Percentiles rank a stretch among this genome's conserved stretches.
These are phyloP conservation scores for Fusarium bactridioides DNA, from an alignment of 2,329 filamentous ascomycete genomes.

Conservation along the genomic window DNA sequence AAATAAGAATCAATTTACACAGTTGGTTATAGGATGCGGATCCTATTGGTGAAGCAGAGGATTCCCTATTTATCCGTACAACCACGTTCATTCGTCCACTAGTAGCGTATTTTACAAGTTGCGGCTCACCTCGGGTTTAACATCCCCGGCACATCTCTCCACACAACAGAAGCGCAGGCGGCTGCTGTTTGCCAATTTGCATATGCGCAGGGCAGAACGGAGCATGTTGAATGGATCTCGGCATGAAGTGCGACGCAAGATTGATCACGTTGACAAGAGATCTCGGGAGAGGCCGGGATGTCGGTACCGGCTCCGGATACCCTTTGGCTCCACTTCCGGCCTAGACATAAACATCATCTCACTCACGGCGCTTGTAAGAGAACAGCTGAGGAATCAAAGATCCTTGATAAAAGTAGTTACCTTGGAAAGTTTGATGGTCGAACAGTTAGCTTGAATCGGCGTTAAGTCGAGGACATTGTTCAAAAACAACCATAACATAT, in stretches of 20 bases:
- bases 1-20: neutral
- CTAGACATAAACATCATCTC: neutral
- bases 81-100: neutral
- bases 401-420: neutral
- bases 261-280: slow-evolving; percentile 22
- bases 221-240: slow-evolving; percentile 3
- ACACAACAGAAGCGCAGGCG: neutral
- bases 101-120: neutral
- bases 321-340: slow-evolving; percentile 9
- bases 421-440: neutral
- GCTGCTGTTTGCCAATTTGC: neutral
- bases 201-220: neutral
- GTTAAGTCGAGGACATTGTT: neutral
- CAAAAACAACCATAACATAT: neutral
- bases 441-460: neutral
- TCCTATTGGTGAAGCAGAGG: neutral
- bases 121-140: slow-evolving; percentile 27
- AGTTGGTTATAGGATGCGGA: too few species aligned
- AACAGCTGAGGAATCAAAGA: neutral
- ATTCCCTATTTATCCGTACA: neutral
- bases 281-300: slow-evolving; percentile 29
- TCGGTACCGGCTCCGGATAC: slow-evolving; percentile 26
- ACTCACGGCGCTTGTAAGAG: slow-evolving; percentile 6
- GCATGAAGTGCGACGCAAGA: slow-evolving; percentile 15
- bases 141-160: neutral